Evolutionary conservation across 2,329 filamentous ascomycete species (phyloP).

Genomic region (Alternaria brassicae): DNA sequence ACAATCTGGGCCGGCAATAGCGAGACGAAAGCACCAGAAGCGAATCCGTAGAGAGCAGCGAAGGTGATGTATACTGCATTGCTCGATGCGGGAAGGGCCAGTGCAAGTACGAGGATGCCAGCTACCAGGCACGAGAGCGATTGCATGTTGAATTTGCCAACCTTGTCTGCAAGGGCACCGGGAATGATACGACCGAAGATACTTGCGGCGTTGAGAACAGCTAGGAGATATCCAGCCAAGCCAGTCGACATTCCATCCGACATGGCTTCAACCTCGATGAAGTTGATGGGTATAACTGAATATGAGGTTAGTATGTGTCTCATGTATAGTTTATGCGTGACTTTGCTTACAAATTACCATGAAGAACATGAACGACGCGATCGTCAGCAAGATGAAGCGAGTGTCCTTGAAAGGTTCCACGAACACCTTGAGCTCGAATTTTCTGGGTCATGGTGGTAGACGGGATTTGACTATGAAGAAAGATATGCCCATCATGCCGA

Average conservation of each 20-base stretch:
- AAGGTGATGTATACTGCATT: slow-evolving; percentile 56
- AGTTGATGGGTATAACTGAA: slow-evolving; percentile 58
- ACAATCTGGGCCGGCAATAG: slow-evolving; percentile 55
- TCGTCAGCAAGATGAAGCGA: slow-evolving; percentile 53
- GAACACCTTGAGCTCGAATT: slow-evolving; percentile 40
- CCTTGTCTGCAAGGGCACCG: slow-evolving; percentile 61
- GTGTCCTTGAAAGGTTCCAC: slow-evolving; percentile 50
- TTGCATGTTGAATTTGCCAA: slow-evolving; percentile 62
- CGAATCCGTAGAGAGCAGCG: slow-evolving; percentile 59
- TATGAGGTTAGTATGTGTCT: background rate
- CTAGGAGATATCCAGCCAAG: slow-evolving; percentile 61
- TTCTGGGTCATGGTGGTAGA: slow-evolving; percentile 51
- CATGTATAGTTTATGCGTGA: background rate
- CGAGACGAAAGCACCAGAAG: slow-evolving; percentile 61
- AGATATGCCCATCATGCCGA: slow-evolving; percentile 63
- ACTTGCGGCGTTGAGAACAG: slow-evolving; percentile 58
- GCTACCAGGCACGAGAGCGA: slow-evolving; percentile 42
- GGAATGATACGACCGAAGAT: slow-evolving; percentile 65
- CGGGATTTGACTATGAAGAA: slow-evolving; percentile 61
- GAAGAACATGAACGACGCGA: slow-evolving; percentile 65
- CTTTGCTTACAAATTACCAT: slow-evolving; percentile 60
- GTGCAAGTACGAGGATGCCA: slow-evolving; percentile 55
- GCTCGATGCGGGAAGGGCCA: slow-evolving; percentile 55
- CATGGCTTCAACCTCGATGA: slow-evolving; percentile 56
- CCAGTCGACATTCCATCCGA: slow-evolving; percentile 56